Evolutionary conservation across 768 basidiomycete genomes (phyloP).

Genomic region (Calocybe gangraenosa): DNA sequence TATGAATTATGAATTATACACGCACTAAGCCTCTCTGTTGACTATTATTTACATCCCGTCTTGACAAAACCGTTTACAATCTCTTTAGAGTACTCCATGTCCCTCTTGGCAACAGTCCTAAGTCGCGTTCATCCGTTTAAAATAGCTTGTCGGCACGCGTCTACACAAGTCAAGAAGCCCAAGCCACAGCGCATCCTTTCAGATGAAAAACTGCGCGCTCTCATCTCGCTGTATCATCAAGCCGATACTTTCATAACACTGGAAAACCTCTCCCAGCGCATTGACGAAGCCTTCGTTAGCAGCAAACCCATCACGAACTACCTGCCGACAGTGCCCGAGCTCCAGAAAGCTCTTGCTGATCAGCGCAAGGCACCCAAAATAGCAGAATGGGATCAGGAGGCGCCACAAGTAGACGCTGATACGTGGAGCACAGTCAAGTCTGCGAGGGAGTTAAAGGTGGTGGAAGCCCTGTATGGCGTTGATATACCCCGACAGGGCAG

Average conservation of each 20-base stretch:
- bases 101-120: constrained; percentile 12
- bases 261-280: constrained; percentile 59
- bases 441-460: constrained; percentile 38
- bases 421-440: constrained; percentile 25
- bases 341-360: constrained; percentile 16
- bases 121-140: constrained; percentile 7
- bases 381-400: constrained; percentile 31
- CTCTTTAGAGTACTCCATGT: constrained; percentile 10
- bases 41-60: no score
- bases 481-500: constrained; percentile 20
- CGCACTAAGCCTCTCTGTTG: background rate
- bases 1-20: constrained; percentile 1
- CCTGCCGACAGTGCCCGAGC: constrained; percentile 13
- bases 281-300: constrained; percentile 59
- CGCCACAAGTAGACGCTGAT: background rate
- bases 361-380: constrained; percentile 32
- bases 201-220: constrained; percentile 60
- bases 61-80: no score
- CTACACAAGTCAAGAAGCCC: constrained; percentile 18
- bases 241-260: constrained; percentile 64
- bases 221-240: constrained; percentile 78
- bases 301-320: background rate
- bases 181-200: constrained; percentile 37
- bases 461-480: constrained; percentile 52
- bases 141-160: constrained; percentile 16